phyloP scores from a whole-genome alignment of 768 basidiomycete genomes.

The Boletus pseudo-olivaceus region DNA sequence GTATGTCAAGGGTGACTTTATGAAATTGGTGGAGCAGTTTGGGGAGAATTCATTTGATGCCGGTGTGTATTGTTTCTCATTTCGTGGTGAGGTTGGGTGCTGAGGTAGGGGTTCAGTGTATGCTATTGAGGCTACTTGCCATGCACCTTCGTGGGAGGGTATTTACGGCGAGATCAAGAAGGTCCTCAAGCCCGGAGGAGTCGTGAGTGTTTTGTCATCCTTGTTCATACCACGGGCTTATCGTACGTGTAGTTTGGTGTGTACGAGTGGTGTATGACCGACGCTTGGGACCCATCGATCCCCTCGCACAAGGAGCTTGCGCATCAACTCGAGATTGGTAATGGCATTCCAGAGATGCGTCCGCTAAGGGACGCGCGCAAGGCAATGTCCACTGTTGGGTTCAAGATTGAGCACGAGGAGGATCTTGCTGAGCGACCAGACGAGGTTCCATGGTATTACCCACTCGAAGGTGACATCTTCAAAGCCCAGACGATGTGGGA shows the following conservation, averaged over 20 bases:
- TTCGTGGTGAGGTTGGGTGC: not conserved
- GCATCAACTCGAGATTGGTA: slow-evolving; percentile 89
- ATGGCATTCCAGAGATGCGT: slow-evolving; percentile 98
- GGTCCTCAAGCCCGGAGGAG: slow-evolving; percentile 93
- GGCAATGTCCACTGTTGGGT: slow-evolving; percentile 81
- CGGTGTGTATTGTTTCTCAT: slow-evolving; percentile 44
- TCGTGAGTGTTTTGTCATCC: slow-evolving; percentile 50
- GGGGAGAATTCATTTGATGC: slow-evolving; percentile 94
- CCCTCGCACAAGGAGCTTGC: slow-evolving; percentile 88
- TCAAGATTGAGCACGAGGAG: slow-evolving; percentile 86
- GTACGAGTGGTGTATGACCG: slow-evolving; percentile 99
- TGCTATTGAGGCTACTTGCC: slow-evolving; percentile 96
- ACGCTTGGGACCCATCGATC: slow-evolving; percentile 81
- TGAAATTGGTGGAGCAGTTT: slow-evolving; percentile 89
- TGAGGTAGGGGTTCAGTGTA: slow-evolving; percentile 55
- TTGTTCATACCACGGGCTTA: not conserved
- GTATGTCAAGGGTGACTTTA: slow-evolving; percentile 94
- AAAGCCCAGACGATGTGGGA: slow-evolving; percentile 97
- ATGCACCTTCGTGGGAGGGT: slow-evolving; percentile 94
- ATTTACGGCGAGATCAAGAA: slow-evolving; percentile 92
- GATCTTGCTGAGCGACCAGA: slow-evolving; percentile 88
- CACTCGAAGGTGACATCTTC: slow-evolving; percentile 86
- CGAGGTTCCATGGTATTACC: slow-evolving; percentile 89
- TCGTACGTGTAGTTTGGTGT: slow-evolving; percentile 72
- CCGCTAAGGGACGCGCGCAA: slow-evolving; percentile 63